phyloP scores from a whole-genome alignment of 108 stramenopile species.

The Nitzschia palea region DNA sequence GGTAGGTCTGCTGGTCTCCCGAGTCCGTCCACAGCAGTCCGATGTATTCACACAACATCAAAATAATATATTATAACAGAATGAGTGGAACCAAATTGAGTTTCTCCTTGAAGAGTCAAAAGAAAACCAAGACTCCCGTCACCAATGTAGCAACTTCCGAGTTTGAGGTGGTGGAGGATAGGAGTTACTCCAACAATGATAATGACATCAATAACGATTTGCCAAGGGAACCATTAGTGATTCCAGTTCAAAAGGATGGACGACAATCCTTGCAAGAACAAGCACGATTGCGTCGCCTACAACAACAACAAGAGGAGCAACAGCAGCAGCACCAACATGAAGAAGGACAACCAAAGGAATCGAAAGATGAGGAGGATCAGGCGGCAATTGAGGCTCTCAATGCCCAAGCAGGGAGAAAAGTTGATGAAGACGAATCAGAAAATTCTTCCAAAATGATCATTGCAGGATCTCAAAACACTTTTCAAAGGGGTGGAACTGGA shows the following conservation, averaged over 20 bases:
- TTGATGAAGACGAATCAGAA: neutral
- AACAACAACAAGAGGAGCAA: conserved; percentile 1
- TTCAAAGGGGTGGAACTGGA: conserved; percentile 13
- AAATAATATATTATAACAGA: no score
- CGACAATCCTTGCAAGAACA: conserved; percentile 30
- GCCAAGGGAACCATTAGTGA: conserved; percentile 33
- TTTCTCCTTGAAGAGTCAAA: conserved; percentile 5
- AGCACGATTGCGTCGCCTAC: conserved; percentile 16
- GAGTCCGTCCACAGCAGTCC: no score
- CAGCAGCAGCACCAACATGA: conserved; percentile 8
- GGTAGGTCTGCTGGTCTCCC: no score
- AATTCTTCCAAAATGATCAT: conserved; percentile 23
- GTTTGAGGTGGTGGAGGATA: conserved; percentile 8
- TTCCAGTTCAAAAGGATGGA: conserved; percentile 33
- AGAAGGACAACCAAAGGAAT: neutral
- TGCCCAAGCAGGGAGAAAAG: conserved; percentile 13
- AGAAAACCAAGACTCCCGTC: neutral
- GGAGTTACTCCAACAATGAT: neutral
- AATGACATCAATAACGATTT: conserved; percentile 7
- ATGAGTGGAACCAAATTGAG: conserved; percentile 2
- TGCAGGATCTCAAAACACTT: conserved; percentile 25
- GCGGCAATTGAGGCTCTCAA: conserved; percentile 37
- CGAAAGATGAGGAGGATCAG: conserved; percentile 20
- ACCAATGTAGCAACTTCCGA: conserved; percentile 1
- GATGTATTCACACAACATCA: no score